Percentiles rank a stretch among this genome's conserved stretches.
Conservation (phyloP, 768 basidiomycete genomes). For the Suillus variegatus region DNA sequence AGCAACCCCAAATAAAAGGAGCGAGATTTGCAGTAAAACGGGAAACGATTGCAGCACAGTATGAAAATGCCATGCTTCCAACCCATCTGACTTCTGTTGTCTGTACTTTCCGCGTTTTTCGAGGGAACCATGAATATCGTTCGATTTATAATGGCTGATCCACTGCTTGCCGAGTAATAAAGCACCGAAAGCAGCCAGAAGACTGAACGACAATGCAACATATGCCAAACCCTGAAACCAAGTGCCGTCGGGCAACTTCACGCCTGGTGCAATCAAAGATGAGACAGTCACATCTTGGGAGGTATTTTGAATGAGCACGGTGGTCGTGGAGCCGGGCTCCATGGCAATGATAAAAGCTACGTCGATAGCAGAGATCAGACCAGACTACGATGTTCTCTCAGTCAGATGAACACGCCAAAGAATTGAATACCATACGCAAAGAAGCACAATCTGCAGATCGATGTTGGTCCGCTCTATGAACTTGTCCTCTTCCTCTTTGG, state of each 20-base stretch:
- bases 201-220: conserved; percentile 19
- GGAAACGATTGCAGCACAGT: conserved; percentile 3
- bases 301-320: conserved; percentile 6
- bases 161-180: conserved; percentile 18
- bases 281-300: conserved; percentile 4
- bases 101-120: conserved; percentile 3
- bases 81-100: neutral
- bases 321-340: conserved; percentile 6
- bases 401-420: neutral
- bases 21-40: conserved; percentile 13
- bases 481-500: conserved; percentile 18
- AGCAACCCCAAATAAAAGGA: conserved; percentile 8
- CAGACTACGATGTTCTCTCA: conserved; percentile 2
- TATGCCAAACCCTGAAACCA: conserved; percentile 20
- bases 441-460: conserved; percentile 21
- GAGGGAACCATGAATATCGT: conserved; percentile 13
- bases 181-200: conserved; percentile 25
- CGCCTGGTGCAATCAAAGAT: neutral
- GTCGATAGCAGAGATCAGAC: conserved; percentile 10
- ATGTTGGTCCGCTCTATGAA: conserved; percentile 18
- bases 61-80: conserved; percentile 2
- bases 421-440: conserved; percentile 21
- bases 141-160: conserved; percentile 13
- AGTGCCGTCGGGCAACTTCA: neutral
- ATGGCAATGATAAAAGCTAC: conserved; percentile 6